Evolutionary conservation across 2,329 filamentous ascomycete species (phyloP).

Genomic region (Onygena corvina): DNA sequence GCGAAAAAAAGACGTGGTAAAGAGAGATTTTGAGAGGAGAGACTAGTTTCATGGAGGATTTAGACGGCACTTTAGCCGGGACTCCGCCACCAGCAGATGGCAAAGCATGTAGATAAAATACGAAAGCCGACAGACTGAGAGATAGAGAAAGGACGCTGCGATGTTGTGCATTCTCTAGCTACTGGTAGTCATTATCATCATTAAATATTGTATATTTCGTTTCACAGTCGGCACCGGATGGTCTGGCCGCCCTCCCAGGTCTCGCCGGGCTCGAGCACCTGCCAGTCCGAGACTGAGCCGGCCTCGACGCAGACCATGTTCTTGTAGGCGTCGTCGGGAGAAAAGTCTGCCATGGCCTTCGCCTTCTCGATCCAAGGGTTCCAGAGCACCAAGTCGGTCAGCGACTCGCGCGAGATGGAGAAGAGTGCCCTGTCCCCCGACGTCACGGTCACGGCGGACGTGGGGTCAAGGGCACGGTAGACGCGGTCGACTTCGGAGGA

Average conservation of each 20-base stretch:
- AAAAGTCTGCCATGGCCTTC: conserved; percentile 70
- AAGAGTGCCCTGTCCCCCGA: conserved; percentile 51
- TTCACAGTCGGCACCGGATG: conserved; percentile 35
- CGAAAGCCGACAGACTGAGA: no score
- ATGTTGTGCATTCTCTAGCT: no score
- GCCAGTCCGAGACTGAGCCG: conserved; percentile 69
- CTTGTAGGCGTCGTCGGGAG: conserved; percentile 78
- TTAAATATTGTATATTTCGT: not conserved
- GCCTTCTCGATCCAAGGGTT: conserved; percentile 90
- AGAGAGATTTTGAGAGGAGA: no score
- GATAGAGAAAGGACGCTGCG: no score
- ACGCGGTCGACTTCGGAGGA: conserved; percentile 75
- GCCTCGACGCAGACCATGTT: conserved; percentile 93
- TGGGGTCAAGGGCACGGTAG: conserved; percentile 56
- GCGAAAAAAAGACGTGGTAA: no score
- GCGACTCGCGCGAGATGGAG: conserved; percentile 68
- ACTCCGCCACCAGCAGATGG: no score
- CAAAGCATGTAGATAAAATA: no score
- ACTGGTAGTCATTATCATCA: conserved; percentile 3
- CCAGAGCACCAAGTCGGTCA: conserved; percentile 87
- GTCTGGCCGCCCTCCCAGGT: conserved; percentile 53
- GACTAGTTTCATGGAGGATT: no score
- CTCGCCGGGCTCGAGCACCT: conserved; percentile 68
- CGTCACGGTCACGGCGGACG: conserved; percentile 32
- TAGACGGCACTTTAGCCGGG: no score